Evolutionary conservation across 139 green algal genomes (phyloP).

Genomic region (Auxenochlorella pyrenoidosa): DNA sequence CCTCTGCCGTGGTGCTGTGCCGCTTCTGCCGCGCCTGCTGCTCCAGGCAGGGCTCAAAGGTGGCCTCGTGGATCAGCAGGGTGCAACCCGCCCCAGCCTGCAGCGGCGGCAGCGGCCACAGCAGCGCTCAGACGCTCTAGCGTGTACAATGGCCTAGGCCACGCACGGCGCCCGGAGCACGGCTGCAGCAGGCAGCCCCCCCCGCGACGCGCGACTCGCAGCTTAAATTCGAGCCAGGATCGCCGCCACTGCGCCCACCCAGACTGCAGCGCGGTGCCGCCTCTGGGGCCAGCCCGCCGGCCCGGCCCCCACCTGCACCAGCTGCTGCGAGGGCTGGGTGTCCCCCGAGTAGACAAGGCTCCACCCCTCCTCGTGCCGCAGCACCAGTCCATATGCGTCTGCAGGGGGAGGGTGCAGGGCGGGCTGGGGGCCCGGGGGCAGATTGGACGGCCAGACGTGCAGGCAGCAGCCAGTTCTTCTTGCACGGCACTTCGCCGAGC

Average conservation of each 20-base stretch:
- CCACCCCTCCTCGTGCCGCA: constrained; percentile 72
- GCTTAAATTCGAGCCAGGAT: too few species aligned
- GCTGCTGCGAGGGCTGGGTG: constrained; percentile 51
- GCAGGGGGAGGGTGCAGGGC: background rate
- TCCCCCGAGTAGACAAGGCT: constrained; percentile 86
- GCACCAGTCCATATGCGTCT: constrained; percentile 74
- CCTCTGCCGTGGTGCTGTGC: constrained; percentile 83
- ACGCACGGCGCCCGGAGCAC: too few species aligned
- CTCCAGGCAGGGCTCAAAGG: constrained; percentile 60
- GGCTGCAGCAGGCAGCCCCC: too few species aligned
- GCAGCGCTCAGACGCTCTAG: background rate
- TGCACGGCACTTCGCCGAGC: background rate
- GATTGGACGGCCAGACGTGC: too few species aligned
- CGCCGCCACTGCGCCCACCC: too few species aligned
- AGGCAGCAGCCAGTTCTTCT: background rate
- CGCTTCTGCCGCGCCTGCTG: constrained; percentile 68
- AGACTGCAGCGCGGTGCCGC: background rate
- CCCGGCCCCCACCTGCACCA: constrained; percentile 22
- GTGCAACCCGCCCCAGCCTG: constrained; percentile 41
- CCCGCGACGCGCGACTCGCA: too few species aligned
- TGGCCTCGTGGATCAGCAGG: constrained; percentile 78
- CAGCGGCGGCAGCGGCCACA: background rate
- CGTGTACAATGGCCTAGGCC: too few species aligned
- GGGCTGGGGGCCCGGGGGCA: too few species aligned
- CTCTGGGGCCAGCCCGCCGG: background rate